Conservation (phyloP, 495 filamentous ascomycete species). For the Filosporella fistucella region DNA sequence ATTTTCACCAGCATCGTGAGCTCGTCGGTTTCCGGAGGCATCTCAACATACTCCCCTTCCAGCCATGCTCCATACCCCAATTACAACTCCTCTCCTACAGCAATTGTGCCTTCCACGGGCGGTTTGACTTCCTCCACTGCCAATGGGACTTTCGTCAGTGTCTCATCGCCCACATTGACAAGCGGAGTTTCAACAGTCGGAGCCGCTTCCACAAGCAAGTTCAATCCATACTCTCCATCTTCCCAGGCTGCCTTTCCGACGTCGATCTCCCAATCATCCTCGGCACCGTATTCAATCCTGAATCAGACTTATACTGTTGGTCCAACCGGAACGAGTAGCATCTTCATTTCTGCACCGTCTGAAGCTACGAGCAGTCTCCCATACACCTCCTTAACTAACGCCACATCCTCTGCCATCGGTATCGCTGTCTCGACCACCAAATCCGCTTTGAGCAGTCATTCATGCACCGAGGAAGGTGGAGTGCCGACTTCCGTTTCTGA, state of each 20-base stretch:
- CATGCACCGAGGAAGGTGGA: no score
- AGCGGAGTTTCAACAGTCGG: neutral
- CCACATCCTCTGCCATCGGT: neutral
- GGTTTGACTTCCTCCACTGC: neutral
- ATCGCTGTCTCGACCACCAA: no score
- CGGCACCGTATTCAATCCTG: neutral
- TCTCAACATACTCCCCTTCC: no score
- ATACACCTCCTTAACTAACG: neutral
- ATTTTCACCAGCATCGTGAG: no score
- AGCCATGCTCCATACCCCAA: conserved; percentile 6
- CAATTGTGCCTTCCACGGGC: neutral
- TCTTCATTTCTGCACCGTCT: neutral
- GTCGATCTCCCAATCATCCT: neutral
- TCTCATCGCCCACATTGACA: neutral
- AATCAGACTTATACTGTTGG: neutral
- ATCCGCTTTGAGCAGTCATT: no score
- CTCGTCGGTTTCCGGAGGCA: no score
- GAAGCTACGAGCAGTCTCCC: neutral
- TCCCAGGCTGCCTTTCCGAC: neutral
- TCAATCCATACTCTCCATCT: neutral
- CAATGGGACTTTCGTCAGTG: neutral
- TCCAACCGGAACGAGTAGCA: neutral
- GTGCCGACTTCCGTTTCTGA: no score
- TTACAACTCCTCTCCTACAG: neutral
- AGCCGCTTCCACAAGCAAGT: neutral